Percentiles rank a stretch among this genome's conserved stretches.
Evolutionary conservation across 148 eudicot species (phyloP).

Genomic region (Amaranthus palmeri): DNA sequence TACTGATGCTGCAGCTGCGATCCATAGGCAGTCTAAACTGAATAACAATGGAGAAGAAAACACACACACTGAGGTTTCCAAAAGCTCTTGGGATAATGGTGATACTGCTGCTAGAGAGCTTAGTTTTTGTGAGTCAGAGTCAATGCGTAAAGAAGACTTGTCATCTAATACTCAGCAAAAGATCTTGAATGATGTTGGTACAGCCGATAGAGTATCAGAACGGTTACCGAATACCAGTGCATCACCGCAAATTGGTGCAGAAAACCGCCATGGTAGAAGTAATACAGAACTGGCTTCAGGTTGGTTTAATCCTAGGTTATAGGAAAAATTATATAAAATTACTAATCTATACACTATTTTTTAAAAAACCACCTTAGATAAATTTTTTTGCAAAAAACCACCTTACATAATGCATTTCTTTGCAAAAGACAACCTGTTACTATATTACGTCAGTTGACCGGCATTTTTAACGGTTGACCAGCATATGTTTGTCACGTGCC

Average conservation of each 20-base stretch:
- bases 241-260: conserved; percentile 36
- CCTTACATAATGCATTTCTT: too few species aligned
- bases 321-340: too few species aligned
- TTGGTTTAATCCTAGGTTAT: conserved; percentile 6
- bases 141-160: conserved; percentile 21
- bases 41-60: conserved; percentile 38
- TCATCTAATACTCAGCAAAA: conserved; percentile 27
- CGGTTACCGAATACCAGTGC: conserved; percentile 32
- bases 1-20: conserved; percentile 36
- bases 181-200: conserved; percentile 25
- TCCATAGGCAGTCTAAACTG: conserved; percentile 37
- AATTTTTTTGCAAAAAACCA: too few species aligned
- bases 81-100: conserved; percentile 38
- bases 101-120: conserved; percentile 39
- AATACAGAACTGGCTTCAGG: conserved; percentile 28
- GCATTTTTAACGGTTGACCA: too few species aligned
- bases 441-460: too few species aligned
- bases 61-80: conserved; percentile 32
- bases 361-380: too few species aligned
- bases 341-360: too few species aligned
- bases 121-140: conserved; percentile 17
- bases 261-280: conserved; percentile 35
- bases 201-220: conserved; percentile 35
- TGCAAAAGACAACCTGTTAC: too few species aligned
- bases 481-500: too few species aligned